Base-by-base conservation (phyloP, 1,139 yeast genomes). In the Suhomyces chickasaworum region DNA sequence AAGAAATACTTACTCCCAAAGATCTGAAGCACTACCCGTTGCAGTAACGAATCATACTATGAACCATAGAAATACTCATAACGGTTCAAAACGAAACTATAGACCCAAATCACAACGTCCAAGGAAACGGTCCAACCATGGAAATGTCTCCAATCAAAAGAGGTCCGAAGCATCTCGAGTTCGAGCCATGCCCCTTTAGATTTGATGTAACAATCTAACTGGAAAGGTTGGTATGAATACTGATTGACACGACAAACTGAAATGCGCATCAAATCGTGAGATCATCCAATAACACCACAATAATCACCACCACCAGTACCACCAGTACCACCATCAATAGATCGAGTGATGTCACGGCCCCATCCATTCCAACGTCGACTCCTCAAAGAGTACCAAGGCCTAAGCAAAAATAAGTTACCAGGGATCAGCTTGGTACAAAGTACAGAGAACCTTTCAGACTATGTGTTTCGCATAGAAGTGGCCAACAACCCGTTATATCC, bases 371-470 rank as follows among this genome's bases (percentile, higher is more conserved):
- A 65, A 27, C 69, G 66, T 52, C 53, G 83, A 33, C 59, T 78
- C 13, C 58, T 75, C 50, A 76, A 76, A 51, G 83, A 78, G 56
- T 64, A 64, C 49, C 61, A 63, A 43, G 54, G 60, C 15, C 52
- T 74, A 7, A 41, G 47, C 29, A 53, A 48, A 13, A 49, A 51
- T 29, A 49, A 41, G 2, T 48, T 68, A 12, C 68, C 69, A 1
- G 76, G 75, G 2, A 59, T 72, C 22, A 51, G 49, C 17, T 60
- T 64, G 48, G 58, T 63, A 10, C 55, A 50, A 43, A 64, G 57
- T 35, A 57, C 63, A 20, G 65, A 61, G 25, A 48, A 53, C 33
- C 46, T 69, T 32, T 51, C 53, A 12, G 51, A 58, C 34, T 65
- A 61, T 54, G 49, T 57, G 7, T 67, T 68, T 48, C 61, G 60